Base-by-base conservation (phyloP, 306 rosid genomes). In the Vigna radiata region DNA sequence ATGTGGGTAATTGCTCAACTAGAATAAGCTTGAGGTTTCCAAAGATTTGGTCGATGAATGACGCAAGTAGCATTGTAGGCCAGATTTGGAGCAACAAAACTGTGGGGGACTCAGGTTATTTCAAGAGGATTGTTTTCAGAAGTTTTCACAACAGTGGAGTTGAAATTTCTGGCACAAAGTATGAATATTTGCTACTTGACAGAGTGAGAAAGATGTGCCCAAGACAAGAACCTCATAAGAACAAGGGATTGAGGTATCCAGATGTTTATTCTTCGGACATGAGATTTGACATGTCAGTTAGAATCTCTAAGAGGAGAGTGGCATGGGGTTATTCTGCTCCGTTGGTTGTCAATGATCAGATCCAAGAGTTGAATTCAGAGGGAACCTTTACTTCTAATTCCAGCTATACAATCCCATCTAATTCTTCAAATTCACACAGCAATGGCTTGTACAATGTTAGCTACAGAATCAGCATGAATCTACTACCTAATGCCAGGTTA, bases 1-100 rank as follows among this genome's bases (percentile, higher is more conserved):
- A 17, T 55, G 84, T 88, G 61, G 84, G 84, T 23, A 80, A 88
- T 79, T 90, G 95, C 75, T 88, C 89, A 56, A 79, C 71, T 31
- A 79, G 83, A 59, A 27, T 88, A 75, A 81, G 66, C 62, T 69
- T 88, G 72, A 77, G 61, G 23, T 75, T 82, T 52, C 85, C 88
- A 3, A 49, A 82, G 25, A 70, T 72, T 19, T 73, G 90, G 89
- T 86, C 91, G 39, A 84, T 70, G 61, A 29, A 31, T 16, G 54
- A 70, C n/a, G 19, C 75, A 25, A 70, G 62, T 17, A 8, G 27
- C 31, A 70, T 70, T n/a, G 48, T 29, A 29, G 75, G 75, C 17
- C 75, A 70, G 50, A 27, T 70, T 70, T 50, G 62, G 75, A 70
- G 75, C 60, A 70, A 70, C 48, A 48, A 70, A 47, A 70, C 31